phyloP scores from a whole-genome alignment of 208 protist species.

The Trypanosoma cruzi region DNA sequence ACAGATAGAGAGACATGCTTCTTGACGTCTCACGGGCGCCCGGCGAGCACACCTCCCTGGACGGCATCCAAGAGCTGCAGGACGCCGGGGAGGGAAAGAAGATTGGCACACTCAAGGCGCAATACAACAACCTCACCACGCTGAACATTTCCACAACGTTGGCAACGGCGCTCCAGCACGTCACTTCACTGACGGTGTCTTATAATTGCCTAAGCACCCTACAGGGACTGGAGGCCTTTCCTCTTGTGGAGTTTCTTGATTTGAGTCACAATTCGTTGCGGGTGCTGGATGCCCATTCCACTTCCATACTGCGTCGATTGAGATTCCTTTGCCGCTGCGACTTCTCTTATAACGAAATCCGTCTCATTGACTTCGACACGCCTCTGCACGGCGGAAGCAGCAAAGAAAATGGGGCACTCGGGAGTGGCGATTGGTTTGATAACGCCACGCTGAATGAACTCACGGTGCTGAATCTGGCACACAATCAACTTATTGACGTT shows the following conservation, averaged over 20 bases:
- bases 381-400: neutral
- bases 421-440: neutral
- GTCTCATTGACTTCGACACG: conserved; percentile 49
- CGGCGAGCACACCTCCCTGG: conserved; percentile 28
- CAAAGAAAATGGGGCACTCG: neutral
- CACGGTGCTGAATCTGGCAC: conserved; percentile 58
- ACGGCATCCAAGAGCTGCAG: conserved; percentile 15
- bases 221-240: conserved; percentile 64
- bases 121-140: conserved; percentile 30
- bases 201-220: conserved; percentile 66
- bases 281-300: conserved; percentile 59
- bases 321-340: conserved; percentile 46
- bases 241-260: conserved; percentile 72
- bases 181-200: conserved; percentile 66
- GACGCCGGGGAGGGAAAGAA: conserved; percentile 1
- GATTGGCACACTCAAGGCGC: conserved; percentile 12
- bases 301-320: conserved; percentile 53
- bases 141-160: conserved; percentile 38
- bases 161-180: conserved; percentile 33
- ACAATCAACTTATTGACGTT: conserved; percentile 82
- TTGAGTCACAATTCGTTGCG: conserved; percentile 70
- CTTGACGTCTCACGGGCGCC: conserved; percentile 30
- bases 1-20: conserved; percentile 8
- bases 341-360: conserved; percentile 72
- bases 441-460: conserved; percentile 25